Evolutionary conservation across 495 filamentous ascomycete genomes (phyloP), one percentile per base, ranked within the genome.

Genomic region (Halenospora varia): DNA sequence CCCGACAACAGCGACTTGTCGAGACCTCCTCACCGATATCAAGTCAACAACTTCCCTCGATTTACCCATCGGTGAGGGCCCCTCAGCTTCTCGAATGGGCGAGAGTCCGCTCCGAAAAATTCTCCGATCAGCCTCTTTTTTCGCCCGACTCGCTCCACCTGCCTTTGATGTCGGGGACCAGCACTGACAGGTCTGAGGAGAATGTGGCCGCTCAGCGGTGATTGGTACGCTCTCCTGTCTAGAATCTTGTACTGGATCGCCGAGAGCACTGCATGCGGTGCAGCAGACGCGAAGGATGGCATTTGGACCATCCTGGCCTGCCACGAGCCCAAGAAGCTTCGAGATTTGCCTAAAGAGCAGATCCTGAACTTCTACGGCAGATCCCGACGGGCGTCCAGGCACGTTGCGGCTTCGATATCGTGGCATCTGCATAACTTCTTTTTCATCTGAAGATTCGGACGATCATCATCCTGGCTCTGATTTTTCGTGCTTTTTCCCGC

Each of bases 271-370:
- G 10, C 47, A 25, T 49, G 47, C 10, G 19, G 25, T 49, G 13
- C 42, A 45, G 42, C n/a, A 35, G 13, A 13, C 29, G 29, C 13
- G 29, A 35, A 35, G 29, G 29, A 35, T 35, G 29, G 29, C 29
- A 35, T 45, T 9, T 20, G 18, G 42, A 45, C 8, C 42, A 49
- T 49, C 47, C 47, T 25, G 47, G 47, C 20, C 23, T 49, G 47
- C 47, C 47, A 49, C 47, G 47, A 49, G 47, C 22, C 8, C 3
- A 49, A 24, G 47, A 49, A 49, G 47, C 47, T 49, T 49, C 19
- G 19, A 13, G 22, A n/a, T 24, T 49, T 49, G 10, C 10, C 47
- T 19, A n/a, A 49, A 49, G 10, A 49, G 47, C 47, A 24, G 47
- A 23, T 49, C 20, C 42, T 49, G 47, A 49, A 19, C 47, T n/a